Conservation (phyloP, 495 filamentous ascomycete species). For the Penicillium macrosclerotiorum region DNA sequence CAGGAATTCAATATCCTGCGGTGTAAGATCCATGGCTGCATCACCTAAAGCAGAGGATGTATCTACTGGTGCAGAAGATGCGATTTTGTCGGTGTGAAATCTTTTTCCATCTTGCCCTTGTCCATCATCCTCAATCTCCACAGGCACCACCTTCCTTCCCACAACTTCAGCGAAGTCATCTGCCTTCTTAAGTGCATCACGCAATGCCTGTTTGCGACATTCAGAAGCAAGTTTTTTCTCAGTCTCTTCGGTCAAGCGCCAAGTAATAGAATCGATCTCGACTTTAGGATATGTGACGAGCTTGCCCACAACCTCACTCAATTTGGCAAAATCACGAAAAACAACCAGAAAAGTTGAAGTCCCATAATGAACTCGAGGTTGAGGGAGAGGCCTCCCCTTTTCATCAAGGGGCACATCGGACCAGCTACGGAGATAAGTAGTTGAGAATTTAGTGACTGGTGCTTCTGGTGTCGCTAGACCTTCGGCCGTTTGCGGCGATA, state of each 20-base stretch:
- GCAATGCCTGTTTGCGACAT: conserved; percentile 19
- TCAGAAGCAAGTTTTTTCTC: conserved; percentile 7
- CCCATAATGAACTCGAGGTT: conserved; percentile 6
- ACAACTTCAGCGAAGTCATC: conserved; percentile 21
- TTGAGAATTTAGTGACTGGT: conserved; percentile 15
- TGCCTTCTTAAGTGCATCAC: conserved; percentile 19
- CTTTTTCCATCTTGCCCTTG: too few species aligned
- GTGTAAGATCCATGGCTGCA: background rate
- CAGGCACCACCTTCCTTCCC: conserved; percentile 11
- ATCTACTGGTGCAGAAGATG: too few species aligned
- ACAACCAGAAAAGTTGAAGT: conserved; percentile 9
- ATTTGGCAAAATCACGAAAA: conserved; percentile 17
- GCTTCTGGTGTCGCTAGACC: conserved; percentile 8
- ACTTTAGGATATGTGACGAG: conserved; percentile 12
- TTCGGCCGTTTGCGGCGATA: background rate
- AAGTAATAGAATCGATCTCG: conserved; percentile 20
- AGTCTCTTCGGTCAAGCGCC: conserved; percentile 22
- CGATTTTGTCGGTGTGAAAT: too few species aligned
- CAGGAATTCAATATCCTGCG: background rate
- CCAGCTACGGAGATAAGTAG: conserved; percentile 13
- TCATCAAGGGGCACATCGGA: conserved; percentile 1
- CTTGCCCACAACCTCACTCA: conserved; percentile 12
- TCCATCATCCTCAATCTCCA: conserved; percentile 12
- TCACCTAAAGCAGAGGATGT: too few species aligned
- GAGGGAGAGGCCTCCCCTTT: conserved; percentile 5